Percentiles rank a stretch among this genome's conserved stretches.
These are phyloP conservation scores for Aspergillus arachidicola DNA, from an alignment of 2,329 filamentous ascomycete genomes.

Conservation along the genomic window DNA sequence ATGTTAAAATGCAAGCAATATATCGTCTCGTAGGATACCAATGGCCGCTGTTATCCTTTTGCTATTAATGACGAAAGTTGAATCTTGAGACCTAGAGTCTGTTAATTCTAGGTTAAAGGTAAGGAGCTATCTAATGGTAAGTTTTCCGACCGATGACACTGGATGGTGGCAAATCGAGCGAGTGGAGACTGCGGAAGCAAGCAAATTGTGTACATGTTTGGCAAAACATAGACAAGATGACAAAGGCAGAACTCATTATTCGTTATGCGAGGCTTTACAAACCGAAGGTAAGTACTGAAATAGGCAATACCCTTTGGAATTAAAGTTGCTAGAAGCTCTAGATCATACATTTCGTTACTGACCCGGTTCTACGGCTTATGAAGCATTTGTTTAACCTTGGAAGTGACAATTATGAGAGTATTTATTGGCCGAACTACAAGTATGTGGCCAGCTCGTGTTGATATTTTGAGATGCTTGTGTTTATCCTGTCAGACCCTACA, in stretches of 20 bases:
- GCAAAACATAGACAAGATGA: not conserved
- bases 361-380: not conserved
- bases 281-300: not conserved
- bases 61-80: not conserved
- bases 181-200: not conserved
- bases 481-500: not conserved
- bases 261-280: not conserved
- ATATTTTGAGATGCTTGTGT: no score
- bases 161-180: not conserved
- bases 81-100: not conserved
- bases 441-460: not conserved
- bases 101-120: not conserved
- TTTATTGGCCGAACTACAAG: not conserved
- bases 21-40: not conserved
- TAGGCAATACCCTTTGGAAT: not conserved
- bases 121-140: not conserved
- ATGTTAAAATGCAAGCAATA: not conserved
- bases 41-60: not conserved
- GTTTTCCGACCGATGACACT: not conserved
- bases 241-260: not conserved
- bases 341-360: not conserved
- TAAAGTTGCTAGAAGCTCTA: no score
- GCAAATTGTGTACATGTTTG: not conserved
- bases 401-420: not conserved
- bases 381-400: not conserved